Conservation (phyloP, 805 yeast genomes). For the Helenozyma rhizophorensis region DNA sequence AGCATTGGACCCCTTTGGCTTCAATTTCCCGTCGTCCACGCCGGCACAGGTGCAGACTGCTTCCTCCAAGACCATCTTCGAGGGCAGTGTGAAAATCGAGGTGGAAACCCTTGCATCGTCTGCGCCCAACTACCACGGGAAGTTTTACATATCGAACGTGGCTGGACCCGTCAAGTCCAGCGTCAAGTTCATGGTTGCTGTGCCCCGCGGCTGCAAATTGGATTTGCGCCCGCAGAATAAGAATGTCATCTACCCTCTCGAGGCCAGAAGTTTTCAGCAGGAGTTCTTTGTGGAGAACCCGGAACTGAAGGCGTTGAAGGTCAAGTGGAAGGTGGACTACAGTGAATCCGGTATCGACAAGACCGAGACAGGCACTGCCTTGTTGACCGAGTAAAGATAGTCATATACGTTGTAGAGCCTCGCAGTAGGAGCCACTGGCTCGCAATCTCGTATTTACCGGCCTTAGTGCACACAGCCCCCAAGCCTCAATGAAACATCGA, state of each 20-base stretch:
- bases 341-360: constrained; percentile 15
- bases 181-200: constrained; percentile 63
- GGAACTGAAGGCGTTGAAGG: constrained; percentile 43
- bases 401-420: no score
- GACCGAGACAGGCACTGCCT: constrained; percentile 10
- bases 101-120: constrained; percentile 35
- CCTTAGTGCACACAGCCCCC: no score
- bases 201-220: constrained; percentile 58
- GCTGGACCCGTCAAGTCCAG: constrained; percentile 41
- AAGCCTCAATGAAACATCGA: no score
- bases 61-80: constrained; percentile 26
- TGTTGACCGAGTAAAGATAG: no score
- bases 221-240: constrained; percentile 60
- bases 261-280: constrained; percentile 51
- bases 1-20: constrained; percentile 38
- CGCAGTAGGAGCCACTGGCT: no score
- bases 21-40: constrained; percentile 35
- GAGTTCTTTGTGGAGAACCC: constrained; percentile 37
- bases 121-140: constrained; percentile 33
- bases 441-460: no score
- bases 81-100: constrained; percentile 45
- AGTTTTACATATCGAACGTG: constrained; percentile 49
- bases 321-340: constrained; percentile 73
- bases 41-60: constrained; percentile 23
- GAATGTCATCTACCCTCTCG: constrained; percentile 45